These are phyloP conservation scores for Nelumbo lutea DNA, from an alignment of 164 flowering plant species.

Conservation along the genomic window DNA sequence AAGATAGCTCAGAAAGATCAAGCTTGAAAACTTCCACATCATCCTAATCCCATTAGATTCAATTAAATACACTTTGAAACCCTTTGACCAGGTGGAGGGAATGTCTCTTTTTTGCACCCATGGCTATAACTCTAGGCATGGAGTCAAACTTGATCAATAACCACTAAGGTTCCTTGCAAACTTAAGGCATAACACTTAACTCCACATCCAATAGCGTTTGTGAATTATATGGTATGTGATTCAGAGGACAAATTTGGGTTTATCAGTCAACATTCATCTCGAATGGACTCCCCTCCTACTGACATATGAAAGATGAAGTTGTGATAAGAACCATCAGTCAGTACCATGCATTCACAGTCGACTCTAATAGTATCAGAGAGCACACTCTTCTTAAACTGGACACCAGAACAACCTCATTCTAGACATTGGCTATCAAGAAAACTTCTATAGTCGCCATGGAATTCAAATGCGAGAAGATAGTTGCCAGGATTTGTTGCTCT, in stretches of 20 bases:
- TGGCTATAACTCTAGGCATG: not conserved
- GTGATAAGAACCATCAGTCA: no score
- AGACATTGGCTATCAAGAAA: no score
- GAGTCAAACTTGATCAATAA: slow-evolving; percentile 16
- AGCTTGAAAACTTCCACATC: no score
- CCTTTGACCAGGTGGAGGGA: slow-evolving; percentile 12
- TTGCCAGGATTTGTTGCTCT: no score
- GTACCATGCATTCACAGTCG: no score
- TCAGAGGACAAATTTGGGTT: slow-evolving; percentile 10
- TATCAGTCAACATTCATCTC: slow-evolving; percentile 2
- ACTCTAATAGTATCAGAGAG: no score
- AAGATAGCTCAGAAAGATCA: no score
- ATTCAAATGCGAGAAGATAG: no score
- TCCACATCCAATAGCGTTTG: slow-evolving; percentile 13
- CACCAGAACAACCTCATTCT: no score
- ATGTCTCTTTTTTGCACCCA: slow-evolving; percentile 13
- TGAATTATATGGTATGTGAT: slow-evolving; percentile 10
- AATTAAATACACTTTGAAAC: slow-evolving; percentile 17
- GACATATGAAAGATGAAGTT: no score
- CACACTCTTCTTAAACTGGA: no score
- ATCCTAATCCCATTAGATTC: slow-evolving; percentile 13
- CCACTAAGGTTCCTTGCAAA: slow-evolving; percentile 26
- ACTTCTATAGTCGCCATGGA: no score
- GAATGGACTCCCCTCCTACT: not conserved
- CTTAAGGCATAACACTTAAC: slow-evolving; percentile 28